A percentile compares a stretch with the other conserved stretches of the same genome.
Conservation (phyloP, 257 asterid genomes). For the Oldenlandia corymbosa region DNA sequence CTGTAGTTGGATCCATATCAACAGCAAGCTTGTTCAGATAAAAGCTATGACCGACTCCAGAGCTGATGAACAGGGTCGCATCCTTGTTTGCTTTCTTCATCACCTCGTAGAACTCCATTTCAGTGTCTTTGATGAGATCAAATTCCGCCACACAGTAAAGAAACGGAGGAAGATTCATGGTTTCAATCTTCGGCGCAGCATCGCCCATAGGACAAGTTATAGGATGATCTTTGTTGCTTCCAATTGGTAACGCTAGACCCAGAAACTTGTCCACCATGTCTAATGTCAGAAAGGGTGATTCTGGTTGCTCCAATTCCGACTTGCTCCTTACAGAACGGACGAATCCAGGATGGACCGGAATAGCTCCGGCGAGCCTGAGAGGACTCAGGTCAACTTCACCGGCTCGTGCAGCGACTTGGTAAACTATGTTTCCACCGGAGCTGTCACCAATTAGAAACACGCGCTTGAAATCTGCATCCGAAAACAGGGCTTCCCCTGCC, state of each 20-base stretch:
- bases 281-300: slow-evolving; percentile 4
- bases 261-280: slow-evolving; percentile 10
- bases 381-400: neutral
- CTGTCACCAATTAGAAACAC: slow-evolving; percentile 1
- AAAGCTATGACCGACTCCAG: slow-evolving; percentile 7
- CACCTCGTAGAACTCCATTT: slow-evolving; percentile 7
- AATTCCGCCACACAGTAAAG: neutral
- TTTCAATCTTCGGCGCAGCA: neutral
- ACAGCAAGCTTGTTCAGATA: slow-evolving; percentile 8
- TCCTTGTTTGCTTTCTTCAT: slow-evolving; percentile 1
- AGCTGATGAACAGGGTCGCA: neutral
- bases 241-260: neutral
- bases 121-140: slow-evolving; percentile 9
- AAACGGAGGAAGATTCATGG: slow-evolving; percentile 4
- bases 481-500: too few species aligned
- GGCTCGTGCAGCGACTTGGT: slow-evolving; percentile 3
- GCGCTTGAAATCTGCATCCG: neutral
- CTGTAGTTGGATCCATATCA: neutral
- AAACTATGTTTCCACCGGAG: slow-evolving; percentile 8
- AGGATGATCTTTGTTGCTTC: slow-evolving; percentile 9
- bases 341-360: slow-evolving; percentile 3
- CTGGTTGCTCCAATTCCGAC: slow-evolving; percentile 1
- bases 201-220: slow-evolving; percentile 6
- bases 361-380: slow-evolving; percentile 1
- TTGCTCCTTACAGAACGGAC: slow-evolving; percentile 5